Base-by-base conservation (phyloP, 768 basidiomycete species). In the Pholiota conissans region DNA sequence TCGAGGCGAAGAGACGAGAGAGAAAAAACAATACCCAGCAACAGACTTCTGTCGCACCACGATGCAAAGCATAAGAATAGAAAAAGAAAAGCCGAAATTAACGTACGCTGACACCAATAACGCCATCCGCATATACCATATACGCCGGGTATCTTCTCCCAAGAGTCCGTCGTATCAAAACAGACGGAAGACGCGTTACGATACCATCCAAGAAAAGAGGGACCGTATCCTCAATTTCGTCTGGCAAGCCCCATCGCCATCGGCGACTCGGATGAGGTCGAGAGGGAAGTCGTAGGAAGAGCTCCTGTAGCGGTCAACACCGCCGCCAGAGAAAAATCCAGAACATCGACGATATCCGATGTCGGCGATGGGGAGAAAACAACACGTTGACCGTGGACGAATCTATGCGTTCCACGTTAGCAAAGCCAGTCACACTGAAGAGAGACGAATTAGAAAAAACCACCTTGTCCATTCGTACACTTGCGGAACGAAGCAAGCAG, bases 381-480 rank as follows among this genome's bases (percentile, higher is more conserved):
- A 14, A 39, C 37, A 39, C n/a, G 37, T 39, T 39, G 37, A 39
- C 37, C 37, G n/a, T 39, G 37, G n/a, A 39, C 37, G 8, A n/a
- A 39, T 18, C 37, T 39, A 18, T 18, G 14, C n/a, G 5, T 5
- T n/a, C n/a, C n/a, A n/a, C n/a, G n/a, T n/a, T n/a, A n/a, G n/a
- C n/a, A n/a, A n/a, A n/a, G n/a, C n/a, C n/a, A n/a, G n/a, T 6
- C 37, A 52, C 10, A 24, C 16, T 2, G 32, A 35, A 6, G 35
- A 18, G 14, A 16, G 24, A 8, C 32, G 10, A 3, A 2, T 3
- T 3, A 27, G 24, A 9, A 13, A 16, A 8, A 9, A 3, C n/a
- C 34, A 52, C 50, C 50, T 52, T 35, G 39, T 13, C 50, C 50
- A 52, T 26, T 52, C n/a, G n/a, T n/a, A n/a, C 8, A n/a, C n/a